Evolutionary conservation across 129 eudicot species (phyloP), one percentile per base, ranked within the genome.

Genomic region (Heracleum sosnowskyi): DNA sequence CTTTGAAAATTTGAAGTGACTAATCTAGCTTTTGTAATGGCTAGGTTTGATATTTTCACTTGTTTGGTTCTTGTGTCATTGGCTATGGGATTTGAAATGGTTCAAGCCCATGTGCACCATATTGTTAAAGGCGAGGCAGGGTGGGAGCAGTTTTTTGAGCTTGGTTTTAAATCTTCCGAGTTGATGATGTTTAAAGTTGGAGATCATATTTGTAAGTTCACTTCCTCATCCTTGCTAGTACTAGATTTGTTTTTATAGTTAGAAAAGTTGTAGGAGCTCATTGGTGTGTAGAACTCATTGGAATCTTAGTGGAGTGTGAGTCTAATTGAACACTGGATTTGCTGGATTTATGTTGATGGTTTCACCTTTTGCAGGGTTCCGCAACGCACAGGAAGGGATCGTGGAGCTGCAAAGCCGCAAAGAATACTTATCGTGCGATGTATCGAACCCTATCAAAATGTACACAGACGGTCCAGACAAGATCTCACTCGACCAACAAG

Each of bases 371-470:
- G 49, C 79, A 76, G 79, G 79, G 79, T 76, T 76, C 70, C 45
- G 62, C 17, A 41, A 42, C 26, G 74, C 75, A 66, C 55, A 44
- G 44, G 97, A 89, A 34, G 84, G 76, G 5, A 68, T 91, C 71
- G 93, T 91, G 78, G 97, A 91, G 88, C 86, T 91, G 39, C 75
- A 81, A n/a, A 84, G 84, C 77, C 73, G 75, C 79, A 82, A 86
- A 51, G 92, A 89, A 45, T 91, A 80, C 78, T 68, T 68, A 41
- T 78, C 90, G 66, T 91, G 97, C 66, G 86, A 89, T 80, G 64
- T 91, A 53, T 57, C 82, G 0, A 87, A 89, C 73, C 97, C 97
- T 62, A 89, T 89, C 76, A 87, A 73, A 73, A 89, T 87, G 93
- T 87, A 80, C 87, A 87, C 89, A 4, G 84, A 87, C 53, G 83